Evolutionary conservation across 2,329 filamentous ascomycete genomes (phyloP), one percentile per base, ranked within the genome.

Genomic region (Diaporthe longicolla): DNA sequence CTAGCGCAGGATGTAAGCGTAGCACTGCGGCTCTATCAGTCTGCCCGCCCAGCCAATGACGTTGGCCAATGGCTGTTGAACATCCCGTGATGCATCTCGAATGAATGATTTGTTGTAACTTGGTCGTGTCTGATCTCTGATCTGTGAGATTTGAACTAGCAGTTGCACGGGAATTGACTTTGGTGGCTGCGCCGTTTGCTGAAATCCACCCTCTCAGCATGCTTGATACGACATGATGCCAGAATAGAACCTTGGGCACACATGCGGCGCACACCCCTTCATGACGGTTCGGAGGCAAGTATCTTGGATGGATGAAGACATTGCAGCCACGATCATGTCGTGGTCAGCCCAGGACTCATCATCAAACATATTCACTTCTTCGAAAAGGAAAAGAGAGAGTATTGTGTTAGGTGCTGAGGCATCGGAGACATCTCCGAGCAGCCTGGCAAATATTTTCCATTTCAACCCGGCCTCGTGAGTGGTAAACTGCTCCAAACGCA

Each of bases 401-500:
- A 10, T n/a, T 63, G 45, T 63, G 43, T 63, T 63, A 45, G 45
- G 69, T 32, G 57, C 32, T 26, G 55, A 71, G 50, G 69, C 69
- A 48, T 63, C 69, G 69, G 69, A 43, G 15, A 63, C n/a, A 48
- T 54, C 24, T 63, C 69, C 69, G 69, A 71, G 57, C 57, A 54
- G 69, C 57, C 57, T 54, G 24, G 24, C 32, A 58, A 43, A 15
- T 45, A 17, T 35, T 54, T 40, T 71, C n/a, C 69, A 71, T 71
- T 71, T 29, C 43, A 71, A 17, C 21, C 43, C 29, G 11, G 50
- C 8, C 21, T 13, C 15, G 11, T 24, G 45, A 52, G 19, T 35
- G 57, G 40, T 37, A 43, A 63, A 32, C 37, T 54, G 37, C 45
- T 54, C n/a, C 69, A 54, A 61, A 55, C 50, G 45, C 69, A 71